Evolutionary conservation across 805 yeast species (phyloP).

Genomic region (Yamadazyma sp.): DNA sequence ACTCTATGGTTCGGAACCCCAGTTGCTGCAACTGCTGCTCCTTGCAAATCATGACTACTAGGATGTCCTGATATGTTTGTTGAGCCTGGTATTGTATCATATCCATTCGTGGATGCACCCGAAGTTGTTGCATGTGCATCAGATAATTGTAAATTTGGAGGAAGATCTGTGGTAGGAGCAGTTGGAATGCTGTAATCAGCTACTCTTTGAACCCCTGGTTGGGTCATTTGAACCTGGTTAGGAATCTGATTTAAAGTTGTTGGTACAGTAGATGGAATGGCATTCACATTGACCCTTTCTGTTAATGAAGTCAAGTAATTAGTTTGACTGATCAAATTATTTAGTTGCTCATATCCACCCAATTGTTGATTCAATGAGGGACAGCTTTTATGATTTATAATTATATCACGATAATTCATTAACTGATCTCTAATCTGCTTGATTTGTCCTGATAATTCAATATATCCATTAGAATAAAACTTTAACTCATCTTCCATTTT

Average conservation of each 20-base stretch:
- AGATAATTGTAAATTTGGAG: conserved; percentile 4
- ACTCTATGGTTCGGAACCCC: too few relatives aligned
- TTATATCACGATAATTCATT: conserved; percentile 42
- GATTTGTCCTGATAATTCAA: conserved; percentile 58
- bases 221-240: neutral
- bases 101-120: conserved; percentile 11
- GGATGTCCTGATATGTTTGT: conserved; percentile 19
- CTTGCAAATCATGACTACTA: conserved; percentile 22
- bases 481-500: conserved; percentile 79
- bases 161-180: conserved; percentile 8
- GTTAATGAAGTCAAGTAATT: conserved; percentile 26
- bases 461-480: conserved; percentile 67
- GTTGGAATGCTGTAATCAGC: conserved; percentile 2
- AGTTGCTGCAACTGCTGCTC: conserved; percentile 11
- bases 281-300: conserved; percentile 20
- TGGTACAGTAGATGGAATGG: conserved; percentile 40
- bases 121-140: conserved; percentile 6
- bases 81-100: conserved; percentile 9
- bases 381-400: conserved; percentile 53
- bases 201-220: too few relatives aligned
- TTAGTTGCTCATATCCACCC: conserved; percentile 46
- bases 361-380: conserved; percentile 36
- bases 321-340: conserved; percentile 37
- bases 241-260: conserved; percentile 21
- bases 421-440: conserved; percentile 59